These are phyloP conservation scores for Tetrapisispora fleetii DNA, from an alignment of 805 yeast species.

Conservation along the genomic window DNA sequence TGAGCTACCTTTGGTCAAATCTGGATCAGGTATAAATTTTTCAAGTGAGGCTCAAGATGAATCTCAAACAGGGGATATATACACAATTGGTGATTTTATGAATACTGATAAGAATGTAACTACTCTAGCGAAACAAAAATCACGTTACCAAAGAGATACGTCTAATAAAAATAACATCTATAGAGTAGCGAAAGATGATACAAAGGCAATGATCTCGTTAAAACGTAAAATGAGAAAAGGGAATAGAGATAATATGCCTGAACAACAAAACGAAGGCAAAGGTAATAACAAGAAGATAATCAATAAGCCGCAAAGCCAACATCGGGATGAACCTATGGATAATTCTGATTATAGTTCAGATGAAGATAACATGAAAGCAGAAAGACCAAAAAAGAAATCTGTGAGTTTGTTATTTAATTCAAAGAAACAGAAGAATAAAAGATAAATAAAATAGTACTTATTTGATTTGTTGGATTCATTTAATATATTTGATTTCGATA, in stretches of 20 bases:
- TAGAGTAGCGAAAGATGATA: slow-evolving; percentile 24
- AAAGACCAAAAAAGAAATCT: slow-evolving; percentile 17
- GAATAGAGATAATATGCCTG: slow-evolving; percentile 3
- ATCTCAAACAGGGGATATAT: slow-evolving; percentile 17
- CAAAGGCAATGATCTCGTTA: slow-evolving; percentile 28
- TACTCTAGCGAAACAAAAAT: slow-evolving; percentile 25
- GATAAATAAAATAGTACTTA: background rate
- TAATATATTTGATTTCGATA: no score
- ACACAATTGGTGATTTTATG: slow-evolving; percentile 30
- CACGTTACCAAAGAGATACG: slow-evolving; percentile 6
- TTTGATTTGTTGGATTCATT: no score
- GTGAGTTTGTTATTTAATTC: slow-evolving; percentile 21
- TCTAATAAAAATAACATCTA: slow-evolving; percentile 14
- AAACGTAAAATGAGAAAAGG: slow-evolving; percentile 26
- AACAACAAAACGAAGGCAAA: background rate
- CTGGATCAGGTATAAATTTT: slow-evolving; percentile 26
- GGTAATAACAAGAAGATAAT: background rate
- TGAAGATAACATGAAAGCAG: slow-evolving; percentile 10
- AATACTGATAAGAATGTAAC: slow-evolving; percentile 26
- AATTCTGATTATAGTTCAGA: slow-evolving; percentile 7
- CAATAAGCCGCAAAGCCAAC: background rate
- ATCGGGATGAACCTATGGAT: slow-evolving; percentile 1
- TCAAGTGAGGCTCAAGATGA: background rate
- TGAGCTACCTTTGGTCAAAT: slow-evolving; percentile 25
- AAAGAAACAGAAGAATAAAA: slow-evolving; percentile 10